Percentiles rank a stretch among this genome's conserved stretches.
Conservation (phyloP, 1,284 basidiomycete genomes). For the Ustilago curta region DNA sequence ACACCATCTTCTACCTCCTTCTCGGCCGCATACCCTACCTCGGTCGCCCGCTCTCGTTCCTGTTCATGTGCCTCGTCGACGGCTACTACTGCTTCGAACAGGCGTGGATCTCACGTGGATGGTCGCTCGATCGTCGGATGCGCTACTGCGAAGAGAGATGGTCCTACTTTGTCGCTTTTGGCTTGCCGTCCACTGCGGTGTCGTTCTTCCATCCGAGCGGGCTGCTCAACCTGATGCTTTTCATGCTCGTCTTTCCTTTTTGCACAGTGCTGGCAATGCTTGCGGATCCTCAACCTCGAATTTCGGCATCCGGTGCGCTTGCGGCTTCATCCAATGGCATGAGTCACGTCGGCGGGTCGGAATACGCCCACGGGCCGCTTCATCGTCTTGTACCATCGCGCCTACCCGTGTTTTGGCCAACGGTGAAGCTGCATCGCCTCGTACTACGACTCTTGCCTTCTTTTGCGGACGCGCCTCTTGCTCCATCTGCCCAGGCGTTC, state of each 20-base stretch:
- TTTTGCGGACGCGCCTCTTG: constrained; percentile 23
- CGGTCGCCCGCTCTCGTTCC: constrained; percentile 57
- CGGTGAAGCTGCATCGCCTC: constrained; percentile 51
- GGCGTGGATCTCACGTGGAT: constrained; percentile 64
- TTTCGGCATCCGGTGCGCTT: constrained; percentile 43
- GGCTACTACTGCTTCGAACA: constrained; percentile 69
- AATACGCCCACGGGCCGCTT: constrained; percentile 37
- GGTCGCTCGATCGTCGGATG: constrained; percentile 56
- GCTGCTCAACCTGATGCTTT: constrained; percentile 67
- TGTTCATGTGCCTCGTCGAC: constrained; percentile 66
- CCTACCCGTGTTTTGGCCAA: constrained; percentile 66
- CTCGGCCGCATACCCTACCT: constrained; percentile 60
- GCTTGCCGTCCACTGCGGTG: constrained; percentile 64
- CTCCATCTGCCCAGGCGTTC: constrained; percentile 28
- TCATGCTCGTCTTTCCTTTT: constrained; percentile 67
- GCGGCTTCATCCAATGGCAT: constrained; percentile 29
- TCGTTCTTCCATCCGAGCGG: constrained; percentile 68
- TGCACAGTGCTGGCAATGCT: constrained; percentile 66
- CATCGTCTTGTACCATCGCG: constrained; percentile 58
- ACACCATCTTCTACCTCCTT: constrained; percentile 53
- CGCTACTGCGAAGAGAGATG: constrained; percentile 67
- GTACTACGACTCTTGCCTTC: constrained; percentile 28
- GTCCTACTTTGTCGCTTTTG: constrained; percentile 68
- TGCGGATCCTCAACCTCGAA: constrained; percentile 60
- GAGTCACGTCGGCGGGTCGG: constrained; percentile 20